A percentile compares a stretch with the other conserved stretches of the same genome.
phyloP scores from a whole-genome alignment of 345 rosid genomes.

The Pugionium dolabratum region DNA sequence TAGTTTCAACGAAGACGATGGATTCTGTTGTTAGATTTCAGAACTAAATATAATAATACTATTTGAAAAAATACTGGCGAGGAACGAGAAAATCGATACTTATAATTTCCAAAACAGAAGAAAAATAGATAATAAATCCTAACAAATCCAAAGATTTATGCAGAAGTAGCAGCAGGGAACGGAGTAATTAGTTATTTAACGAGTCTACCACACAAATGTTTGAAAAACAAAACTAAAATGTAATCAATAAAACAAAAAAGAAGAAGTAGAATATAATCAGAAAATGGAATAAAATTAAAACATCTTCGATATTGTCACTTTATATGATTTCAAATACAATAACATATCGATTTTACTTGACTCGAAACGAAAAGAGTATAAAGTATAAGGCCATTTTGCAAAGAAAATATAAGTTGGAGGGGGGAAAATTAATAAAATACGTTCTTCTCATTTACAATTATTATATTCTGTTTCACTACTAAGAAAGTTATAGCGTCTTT shows the following conservation, averaged over 20 bases:
- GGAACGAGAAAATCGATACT: neutral
- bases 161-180: slow-evolving; percentile 18
- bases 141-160: slow-evolving; percentile 35
- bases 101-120: neutral
- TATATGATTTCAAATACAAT: slow-evolving; percentile 19
- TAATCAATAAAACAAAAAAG: neutral
- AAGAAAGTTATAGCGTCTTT: slow-evolving; percentile 18
- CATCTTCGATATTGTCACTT: slow-evolving; percentile 18
- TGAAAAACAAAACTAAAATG: neutral
- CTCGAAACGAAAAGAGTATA: neutral
- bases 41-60: neutral
- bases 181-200: slow-evolving; percentile 26
- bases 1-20: slow-evolving; percentile 28
- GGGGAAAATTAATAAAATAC: slow-evolving; percentile 9
- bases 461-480: neutral
- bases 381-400: neutral
- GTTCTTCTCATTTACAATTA: neutral
- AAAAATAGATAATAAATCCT: slow-evolving; percentile 14
- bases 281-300: slow-evolving; percentile 27
- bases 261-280: slow-evolving; percentile 24
- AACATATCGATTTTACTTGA: slow-evolving; percentile 9
- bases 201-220: slow-evolving; percentile 10
- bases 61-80: neutral
- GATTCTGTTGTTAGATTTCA: slow-evolving; percentile 33
- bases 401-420: neutral